phyloP scores from a whole-genome alignment of 176 grass and related monocot species.

The Poa pratensis region DNA sequence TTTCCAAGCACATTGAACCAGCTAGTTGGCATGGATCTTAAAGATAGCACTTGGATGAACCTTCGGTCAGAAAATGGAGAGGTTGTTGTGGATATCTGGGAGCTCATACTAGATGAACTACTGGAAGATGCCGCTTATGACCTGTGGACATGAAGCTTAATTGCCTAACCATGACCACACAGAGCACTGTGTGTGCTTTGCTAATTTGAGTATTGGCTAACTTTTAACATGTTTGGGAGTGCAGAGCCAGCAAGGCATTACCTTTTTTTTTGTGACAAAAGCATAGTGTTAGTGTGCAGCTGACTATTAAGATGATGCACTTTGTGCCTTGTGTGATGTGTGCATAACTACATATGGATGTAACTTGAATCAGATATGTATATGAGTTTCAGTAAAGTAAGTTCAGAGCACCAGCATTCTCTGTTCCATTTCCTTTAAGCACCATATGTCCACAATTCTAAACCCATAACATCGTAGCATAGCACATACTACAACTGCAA shows the following conservation, averaged over 20 bases:
- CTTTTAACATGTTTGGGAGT: constrained; percentile 16
- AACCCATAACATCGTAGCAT: neutral
- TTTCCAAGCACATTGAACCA: constrained; percentile 56
- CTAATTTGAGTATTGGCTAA: constrained; percentile 24
- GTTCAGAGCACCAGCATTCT: constrained; percentile 41
- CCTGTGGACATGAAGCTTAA: constrained; percentile 49
- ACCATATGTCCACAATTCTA: constrained; percentile 37
- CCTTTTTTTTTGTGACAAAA: neutral
- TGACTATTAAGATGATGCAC: neutral
- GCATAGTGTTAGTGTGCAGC: neutral
- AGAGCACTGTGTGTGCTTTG: constrained; percentile 17
- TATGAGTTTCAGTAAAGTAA: constrained; percentile 6
- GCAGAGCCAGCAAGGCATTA: neutral
- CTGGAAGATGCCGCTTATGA: constrained; percentile 50
- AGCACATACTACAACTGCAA: no score
- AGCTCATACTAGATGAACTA: constrained; percentile 56
- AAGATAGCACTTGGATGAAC: constrained; percentile 55
- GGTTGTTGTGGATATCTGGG: constrained; percentile 41
- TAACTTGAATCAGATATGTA: neutral
- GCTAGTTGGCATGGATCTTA: constrained; percentile 45
- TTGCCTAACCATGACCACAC: constrained; percentile 19
- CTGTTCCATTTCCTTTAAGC: constrained; percentile 45
- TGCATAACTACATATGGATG: neutral
- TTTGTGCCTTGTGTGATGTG: constrained; percentile 2
- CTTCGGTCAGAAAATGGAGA: constrained; percentile 38